phyloP scores from a whole-genome alignment of 345 rosid species.

The Lepidium africanum region DNA sequence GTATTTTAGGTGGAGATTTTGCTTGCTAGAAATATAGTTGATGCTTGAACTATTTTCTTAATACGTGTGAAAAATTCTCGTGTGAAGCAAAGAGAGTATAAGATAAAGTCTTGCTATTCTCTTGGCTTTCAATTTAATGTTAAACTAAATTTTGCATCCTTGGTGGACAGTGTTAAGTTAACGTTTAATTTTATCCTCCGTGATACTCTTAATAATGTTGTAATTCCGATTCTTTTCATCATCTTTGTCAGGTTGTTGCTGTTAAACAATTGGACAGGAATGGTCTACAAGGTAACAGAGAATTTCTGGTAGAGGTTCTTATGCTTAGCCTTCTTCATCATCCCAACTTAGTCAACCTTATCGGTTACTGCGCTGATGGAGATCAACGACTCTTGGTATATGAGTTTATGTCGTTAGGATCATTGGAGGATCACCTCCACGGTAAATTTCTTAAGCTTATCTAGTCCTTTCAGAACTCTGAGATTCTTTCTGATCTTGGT shows the following conservation, averaged over 20 bases:
- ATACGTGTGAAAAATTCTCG: neutral
- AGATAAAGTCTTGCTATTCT: neutral
- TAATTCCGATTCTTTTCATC: neutral
- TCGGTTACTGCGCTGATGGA: conserved; percentile 99
- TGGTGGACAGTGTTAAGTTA: neutral
- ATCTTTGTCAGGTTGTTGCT: conserved; percentile 67
- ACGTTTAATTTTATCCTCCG: neutral
- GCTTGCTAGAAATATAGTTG: neutral
- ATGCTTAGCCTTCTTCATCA: conserved; percentile 99
- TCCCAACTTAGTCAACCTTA: conserved; percentile 84
- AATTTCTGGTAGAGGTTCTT: conserved; percentile 96
- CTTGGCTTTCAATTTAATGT: neutral
- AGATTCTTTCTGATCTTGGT: conserved; percentile 13
- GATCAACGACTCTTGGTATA: conserved; percentile 98
- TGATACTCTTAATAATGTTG: neutral
- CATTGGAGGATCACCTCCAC: conserved; percentile 97
- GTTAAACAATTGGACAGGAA: conserved; percentile 93
- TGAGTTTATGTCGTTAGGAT: conserved; percentile 95
- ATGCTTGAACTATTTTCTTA: neutral
- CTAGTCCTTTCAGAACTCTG: neutral
- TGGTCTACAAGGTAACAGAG: conserved; percentile 98
- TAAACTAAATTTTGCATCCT: neutral
- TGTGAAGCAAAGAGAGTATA: neutral
- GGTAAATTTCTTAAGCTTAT: conserved; percentile 40
- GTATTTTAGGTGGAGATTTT: too few species aligned